Conservation (phyloP, 1,139 yeast species). For the Barnettozyma hawaiiensis region DNA sequence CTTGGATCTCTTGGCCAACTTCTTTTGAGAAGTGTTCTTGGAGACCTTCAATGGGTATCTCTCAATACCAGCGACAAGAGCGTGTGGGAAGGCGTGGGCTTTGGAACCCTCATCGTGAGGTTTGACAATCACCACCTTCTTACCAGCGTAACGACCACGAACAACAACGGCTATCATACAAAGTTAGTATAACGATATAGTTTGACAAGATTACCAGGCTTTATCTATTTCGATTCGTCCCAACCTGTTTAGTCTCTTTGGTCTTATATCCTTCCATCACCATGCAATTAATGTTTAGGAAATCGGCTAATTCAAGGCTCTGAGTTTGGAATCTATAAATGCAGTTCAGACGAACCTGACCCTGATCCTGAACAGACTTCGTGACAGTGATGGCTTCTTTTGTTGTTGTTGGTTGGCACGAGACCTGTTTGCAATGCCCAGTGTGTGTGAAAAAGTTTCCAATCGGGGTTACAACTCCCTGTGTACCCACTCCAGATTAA, state of each 20-base stretch:
- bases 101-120: constrained; percentile 99
- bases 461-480: background rate
- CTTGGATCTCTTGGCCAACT: constrained; percentile 94
- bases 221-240: background rate
- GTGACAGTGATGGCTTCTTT: background rate
- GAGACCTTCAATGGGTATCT: constrained; percentile 97
- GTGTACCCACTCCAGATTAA: background rate
- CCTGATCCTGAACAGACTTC: background rate
- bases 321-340: too few relatives aligned
- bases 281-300: too few relatives aligned
- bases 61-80: constrained; percentile 99
- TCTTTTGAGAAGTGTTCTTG: constrained; percentile 93
- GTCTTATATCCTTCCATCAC: too few relatives aligned
- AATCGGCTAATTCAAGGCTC: too few relatives aligned
- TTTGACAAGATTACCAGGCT: too few relatives aligned
- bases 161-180: constrained; percentile 82
- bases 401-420: background rate
- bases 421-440: background rate
- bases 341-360: too few relatives aligned
- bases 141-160: constrained; percentile 99
- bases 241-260: too few relatives aligned
- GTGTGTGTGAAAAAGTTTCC: background rate
- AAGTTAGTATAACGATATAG: constrained; percentile 8
- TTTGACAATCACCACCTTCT: constrained; percentile 98
- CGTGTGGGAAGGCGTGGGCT: constrained; percentile 98